Evolutionary conservation across 257 asterid genomes (phyloP), one percentile per base, ranked within the genome.

Genomic region (Paraleonurus japonicus): DNA sequence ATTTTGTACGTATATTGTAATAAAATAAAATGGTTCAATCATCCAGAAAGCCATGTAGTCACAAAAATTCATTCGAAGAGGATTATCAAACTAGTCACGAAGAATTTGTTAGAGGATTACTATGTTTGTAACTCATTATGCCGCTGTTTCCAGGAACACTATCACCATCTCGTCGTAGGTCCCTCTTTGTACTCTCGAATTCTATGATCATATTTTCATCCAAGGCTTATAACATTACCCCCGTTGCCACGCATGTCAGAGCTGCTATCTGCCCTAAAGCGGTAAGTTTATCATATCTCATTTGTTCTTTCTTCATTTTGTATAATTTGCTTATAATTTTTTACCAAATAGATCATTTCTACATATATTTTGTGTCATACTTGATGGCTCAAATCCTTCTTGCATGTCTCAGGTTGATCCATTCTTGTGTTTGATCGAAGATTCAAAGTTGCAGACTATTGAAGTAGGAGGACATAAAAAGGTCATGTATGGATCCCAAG

Each of bases 191-290:
- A 54, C 81, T 95, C 81, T 93, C 99, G 16, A 81, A 83, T 67
- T 84, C 87, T 7, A 95, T 95, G 99, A 87, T 95, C 43, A 81
- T 95, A 54, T 92, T 95, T 74, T 81, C 97, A 73, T 79, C 96
- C 0, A 90, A 87, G 83, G 99, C 99, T 75, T 89, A 81, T 80
- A 80, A 73, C 75, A 85, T 95, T 69, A 75, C 79, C 79, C 86
- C 94, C 27, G 86, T 95, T 13, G 71, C 82, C 64, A 70, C 89
- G 19, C 83, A 45, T 71, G 88, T 81, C 76, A 92, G 80, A 81
- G 76, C 87, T 65, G 71, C 76, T 13, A 77, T 92, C 76, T 62
- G 83, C 4, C 55, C 82, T 64, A 82, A 79, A 84, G 79, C 48
- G 87, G 98, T 92, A 60, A 65, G 88, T 75, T 28, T 62, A 75